Base-by-base conservation (phyloP, 129 eudicot genomes). In the Arctium lappa region DNA sequence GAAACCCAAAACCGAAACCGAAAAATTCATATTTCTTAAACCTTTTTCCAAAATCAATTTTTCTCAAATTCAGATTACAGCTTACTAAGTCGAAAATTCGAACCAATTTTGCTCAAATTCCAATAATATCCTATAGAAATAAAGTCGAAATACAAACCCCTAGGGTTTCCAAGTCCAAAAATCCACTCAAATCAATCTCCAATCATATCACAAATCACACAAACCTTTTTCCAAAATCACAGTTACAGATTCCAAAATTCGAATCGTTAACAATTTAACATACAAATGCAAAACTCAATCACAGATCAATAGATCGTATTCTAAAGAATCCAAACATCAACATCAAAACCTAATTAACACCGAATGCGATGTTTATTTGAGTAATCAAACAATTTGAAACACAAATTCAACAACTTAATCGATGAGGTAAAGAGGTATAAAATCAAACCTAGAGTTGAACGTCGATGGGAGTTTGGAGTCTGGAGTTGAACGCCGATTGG, bases 111-210 rank as follows among this genome's bases (percentile, higher is more conserved):
- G 0, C 9, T 18, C 36, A 81, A 82, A 65, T 53, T 66, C 44
- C 70, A 22, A 34, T 70, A 30, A 68, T 44, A 76, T 38, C 5
- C 27, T 50, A 22, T 34, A 8, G 34, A 63, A 80, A 38, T 6
- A 74, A 27, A 74, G 13, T 36, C 75, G 13, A 27, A 60, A 18
- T 74, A 31, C 69, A 39, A 2, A 65, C 2, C 3, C 39, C 38
- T 76, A 82, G 86, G 86, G 86, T 68, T 75, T 69, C 72, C 70
- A 27, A 1, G 5, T 18, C 71, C 56, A 36, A 80, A 33, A 27
- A 80, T 73, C 29, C 80, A 76, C 60, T 79, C 29, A 46, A 82
- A 70, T 76, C 48, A 69, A 22, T 34, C 60, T 70, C 6, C 34
- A 82, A 69, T 68, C 60, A 50, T 8, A 69, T 30, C 76, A 82